Evolutionary conservation across 1,284 basidiomycete species (phyloP).

Genomic region (Puccinia novopanici): DNA sequence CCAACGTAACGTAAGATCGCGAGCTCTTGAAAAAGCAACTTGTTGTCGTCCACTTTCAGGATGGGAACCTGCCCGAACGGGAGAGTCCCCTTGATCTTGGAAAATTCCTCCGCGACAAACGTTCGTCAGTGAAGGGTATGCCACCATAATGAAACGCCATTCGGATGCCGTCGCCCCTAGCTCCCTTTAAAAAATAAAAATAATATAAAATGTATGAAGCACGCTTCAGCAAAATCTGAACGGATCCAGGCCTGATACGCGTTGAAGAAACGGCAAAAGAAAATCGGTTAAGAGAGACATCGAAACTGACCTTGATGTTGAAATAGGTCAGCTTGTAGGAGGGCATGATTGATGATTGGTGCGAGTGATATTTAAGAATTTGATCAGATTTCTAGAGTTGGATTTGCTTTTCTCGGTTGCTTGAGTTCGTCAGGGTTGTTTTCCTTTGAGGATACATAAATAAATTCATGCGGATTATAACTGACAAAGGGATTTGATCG

Average conservation of each 20-base stretch:
- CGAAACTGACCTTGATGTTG: neutral
- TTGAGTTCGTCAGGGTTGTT: too few relatives aligned
- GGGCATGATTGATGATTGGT: neutral
- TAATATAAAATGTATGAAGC: neutral
- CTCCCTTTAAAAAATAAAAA: neutral
- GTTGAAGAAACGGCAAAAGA: too few relatives aligned
- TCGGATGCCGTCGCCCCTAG: neutral
- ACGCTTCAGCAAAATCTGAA: neutral
- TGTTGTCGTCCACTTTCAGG: neutral
- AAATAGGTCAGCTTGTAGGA: conserved; percentile 9
- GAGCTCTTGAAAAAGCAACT: neutral
- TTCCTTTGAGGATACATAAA: too few relatives aligned
- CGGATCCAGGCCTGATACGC: too few relatives aligned
- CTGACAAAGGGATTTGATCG: too few relatives aligned
- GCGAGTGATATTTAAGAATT: too few relatives aligned
- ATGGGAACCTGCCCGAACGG: conserved; percentile 2
- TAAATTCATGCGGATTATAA: neutral
- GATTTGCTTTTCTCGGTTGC: neutral
- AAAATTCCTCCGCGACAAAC: neutral
- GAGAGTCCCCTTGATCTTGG: neutral
- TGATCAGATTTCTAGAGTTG: neutral
- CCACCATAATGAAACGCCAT: neutral
- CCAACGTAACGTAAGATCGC: conserved; percentile 10
- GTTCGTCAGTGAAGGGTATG: neutral
- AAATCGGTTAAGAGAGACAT: too few relatives aligned